Evolutionary conservation across 148 eudicot genomes (phyloP).

Genomic region (Persicaria maculosa): DNA sequence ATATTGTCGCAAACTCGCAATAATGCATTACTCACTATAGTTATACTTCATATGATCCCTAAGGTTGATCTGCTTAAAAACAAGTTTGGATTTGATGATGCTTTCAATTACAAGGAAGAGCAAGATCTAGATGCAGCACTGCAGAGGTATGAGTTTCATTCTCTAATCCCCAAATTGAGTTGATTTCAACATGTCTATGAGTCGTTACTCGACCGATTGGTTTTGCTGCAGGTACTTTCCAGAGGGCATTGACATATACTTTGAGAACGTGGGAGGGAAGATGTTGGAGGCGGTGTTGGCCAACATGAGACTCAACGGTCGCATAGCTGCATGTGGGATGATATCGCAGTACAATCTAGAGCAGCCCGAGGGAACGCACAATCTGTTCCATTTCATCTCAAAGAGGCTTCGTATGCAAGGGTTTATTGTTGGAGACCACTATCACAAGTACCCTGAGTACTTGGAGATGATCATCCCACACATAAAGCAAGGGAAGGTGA

Average conservation of each 20-base stretch:
- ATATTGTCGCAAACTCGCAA: too few species aligned
- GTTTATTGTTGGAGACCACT: constrained; percentile 26
- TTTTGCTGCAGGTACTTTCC: constrained; percentile 26
- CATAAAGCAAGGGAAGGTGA: constrained; percentile 28
- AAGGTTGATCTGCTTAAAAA: constrained; percentile 49
- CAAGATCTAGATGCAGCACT: constrained; percentile 44
- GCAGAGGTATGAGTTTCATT: constrained; percentile 25
- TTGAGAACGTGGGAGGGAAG: constrained; percentile 49
- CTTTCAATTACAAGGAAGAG: constrained; percentile 60
- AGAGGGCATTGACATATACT: constrained; percentile 18
- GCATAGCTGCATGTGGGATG: constrained; percentile 47
- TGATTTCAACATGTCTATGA: too few species aligned
- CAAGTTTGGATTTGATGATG: constrained; percentile 51
- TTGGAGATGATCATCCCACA: constrained; percentile 28
- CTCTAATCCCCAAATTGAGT: not conserved
- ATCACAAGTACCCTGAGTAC: constrained; percentile 33
- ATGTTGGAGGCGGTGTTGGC: constrained; percentile 43
- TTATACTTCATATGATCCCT: too few species aligned
- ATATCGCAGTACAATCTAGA: constrained; percentile 44
- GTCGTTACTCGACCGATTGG: not conserved
- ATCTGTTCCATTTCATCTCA: constrained; percentile 24
- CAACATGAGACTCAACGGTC: constrained; percentile 44
- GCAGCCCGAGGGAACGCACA: constrained; percentile 35
- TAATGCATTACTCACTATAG: too few species aligned
- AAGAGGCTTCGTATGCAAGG: constrained; percentile 48